Conservation (phyloP, 2,329 filamentous ascomycete genomes). For the Neurospora sp. region DNA sequence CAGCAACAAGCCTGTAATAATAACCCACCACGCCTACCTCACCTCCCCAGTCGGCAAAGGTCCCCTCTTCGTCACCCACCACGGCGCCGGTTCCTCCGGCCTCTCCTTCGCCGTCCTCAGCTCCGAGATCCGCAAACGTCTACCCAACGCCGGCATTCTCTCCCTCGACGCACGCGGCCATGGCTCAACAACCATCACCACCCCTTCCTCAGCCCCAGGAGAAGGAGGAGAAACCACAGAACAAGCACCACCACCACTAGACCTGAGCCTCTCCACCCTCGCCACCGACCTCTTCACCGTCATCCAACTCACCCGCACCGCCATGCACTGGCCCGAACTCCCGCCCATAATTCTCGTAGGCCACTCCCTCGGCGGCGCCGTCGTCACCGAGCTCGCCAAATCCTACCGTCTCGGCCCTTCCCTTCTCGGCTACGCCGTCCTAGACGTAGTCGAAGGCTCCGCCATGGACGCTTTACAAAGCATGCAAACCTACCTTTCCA, state of each 20-base stretch:
- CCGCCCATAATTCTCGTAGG: conserved; percentile 77
- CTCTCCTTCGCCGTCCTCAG: conserved; percentile 82
- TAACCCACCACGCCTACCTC: conserved; percentile 77
- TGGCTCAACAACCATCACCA: conserved; percentile 53
- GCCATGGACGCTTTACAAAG: conserved; percentile 89
- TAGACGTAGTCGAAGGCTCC: conserved; percentile 93
- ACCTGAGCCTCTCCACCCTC: conserved; percentile 65
- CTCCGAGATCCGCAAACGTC: conserved; percentile 62
- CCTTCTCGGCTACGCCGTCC: conserved; percentile 78
- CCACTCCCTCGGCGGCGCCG: conserved; percentile 86
- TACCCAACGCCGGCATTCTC: conserved; percentile 74
- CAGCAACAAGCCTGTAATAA: conserved; percentile 22
- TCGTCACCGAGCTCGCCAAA: conserved; percentile 74
- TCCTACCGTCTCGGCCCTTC: conserved; percentile 48
- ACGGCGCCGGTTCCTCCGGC: conserved; percentile 87
- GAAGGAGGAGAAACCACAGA: conserved; percentile 15
- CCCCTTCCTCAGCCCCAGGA: conserved; percentile 7
- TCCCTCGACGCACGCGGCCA: conserved; percentile 82
- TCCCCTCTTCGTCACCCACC: conserved; percentile 85
- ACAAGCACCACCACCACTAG: conserved; percentile 30
- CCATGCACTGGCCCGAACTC: conserved; percentile 62
- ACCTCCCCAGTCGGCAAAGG: conserved; percentile 67
- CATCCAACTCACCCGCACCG: conserved; percentile 53
- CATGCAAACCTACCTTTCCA: conserved; percentile 87
- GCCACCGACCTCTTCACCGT: conserved; percentile 62